Base-by-base conservation (phyloP, 2,329 filamentous ascomycete genomes). In the Colletotrichum lindemuthianum region DNA sequence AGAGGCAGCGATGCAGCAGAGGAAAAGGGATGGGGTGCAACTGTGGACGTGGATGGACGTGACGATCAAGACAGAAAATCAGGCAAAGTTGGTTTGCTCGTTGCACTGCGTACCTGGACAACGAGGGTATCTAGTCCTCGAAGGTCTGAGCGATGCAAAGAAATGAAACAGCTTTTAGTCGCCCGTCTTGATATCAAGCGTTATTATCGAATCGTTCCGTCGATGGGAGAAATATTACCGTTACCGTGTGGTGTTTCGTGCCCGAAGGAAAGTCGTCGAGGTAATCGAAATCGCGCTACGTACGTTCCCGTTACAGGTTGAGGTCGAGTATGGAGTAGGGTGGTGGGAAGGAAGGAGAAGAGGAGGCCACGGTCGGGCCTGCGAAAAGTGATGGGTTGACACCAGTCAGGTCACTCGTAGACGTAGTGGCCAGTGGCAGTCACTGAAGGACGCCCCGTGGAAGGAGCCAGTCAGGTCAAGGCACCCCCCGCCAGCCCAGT, bases 341-440 rank as follows among this genome's bases (percentile, higher is more conserved):
- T 45, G 66, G 65, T 59, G 61, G 60, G 53, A 65, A 65, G 60
- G 65, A 70, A 50, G 60, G 56, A 61, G 58, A 59, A 45, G 59
- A 65, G 61, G 50, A 60, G 67, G 63, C 43, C 41, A 57, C 50
- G 50, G 60, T 51, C 50, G 43, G 63, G 59, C 72, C 71, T 70
- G 68, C 71, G 72, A 69, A 70, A 70, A 70, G 65, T 61, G 70
- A 72, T 59, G 61, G 63, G 58, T 68, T 67, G 66, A 49, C 57
- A 63, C 45, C 44, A 54, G 49, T 65, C 47, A 45, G 56, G 36
- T 43, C 24, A 39, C 45, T 50, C 41, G 45, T 59, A 33, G 41
- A 43, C 41, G 45, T 59, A 33, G 41, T 51, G 34, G 52, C 51
- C 15, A 13, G 49, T 53, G 41, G 32, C 24, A 24, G 24, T 24